Base-by-base conservation (phyloP, 2,329 filamentous ascomycete genomes). In the Fusarium oxysporum region DNA sequence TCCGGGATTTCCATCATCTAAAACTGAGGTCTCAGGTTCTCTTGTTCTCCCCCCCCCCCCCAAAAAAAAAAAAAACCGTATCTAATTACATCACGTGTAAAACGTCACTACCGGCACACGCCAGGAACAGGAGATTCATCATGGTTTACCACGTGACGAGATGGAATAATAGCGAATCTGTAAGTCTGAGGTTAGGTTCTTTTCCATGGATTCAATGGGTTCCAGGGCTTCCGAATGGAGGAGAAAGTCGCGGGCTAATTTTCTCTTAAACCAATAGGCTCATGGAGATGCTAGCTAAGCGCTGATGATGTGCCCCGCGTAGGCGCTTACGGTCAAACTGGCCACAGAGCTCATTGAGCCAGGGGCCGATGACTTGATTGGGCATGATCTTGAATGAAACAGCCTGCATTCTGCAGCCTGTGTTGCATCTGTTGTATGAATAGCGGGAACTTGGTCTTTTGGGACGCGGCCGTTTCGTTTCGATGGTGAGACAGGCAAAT, bases 221-320 rank as follows among this genome's bases (percentile, higher is more conserved):
- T 41, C 59, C 51, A 68, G 44, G 30, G 43, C 51, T 65, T 72
- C 47, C 44, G 45, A 73, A 33, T 73, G 70, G 61, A 65, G 47
- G 56, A 71, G 17, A 59, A 50, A 35, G 44, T 62, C 38, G 38
- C 33, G 28, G 51, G 25, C 51, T 73, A 62, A 68, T 71, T 61
- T 71, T 56, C 67, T 61, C 50, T 25, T 32, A 62, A 44, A 56
- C 71, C 71, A 74, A 74, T 74, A 33, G 57, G 60, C 53, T 68
- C 12, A 28, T 16, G 32, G 38, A 47, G 37, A 58, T 45, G 54
- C 33, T 44, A 37, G 44, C 38, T 72, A 72, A 60, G 71, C 71
- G 71, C 71, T 58, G 55, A 54, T 41, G 45, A 33, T 40, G 60
- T 41, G 48, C 62, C 71, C 71, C 71, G 59, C 63, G 71, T 62